Base-by-base conservation (phyloP, 345 rosid genomes). In the Hibiscus syriacus region DNA sequence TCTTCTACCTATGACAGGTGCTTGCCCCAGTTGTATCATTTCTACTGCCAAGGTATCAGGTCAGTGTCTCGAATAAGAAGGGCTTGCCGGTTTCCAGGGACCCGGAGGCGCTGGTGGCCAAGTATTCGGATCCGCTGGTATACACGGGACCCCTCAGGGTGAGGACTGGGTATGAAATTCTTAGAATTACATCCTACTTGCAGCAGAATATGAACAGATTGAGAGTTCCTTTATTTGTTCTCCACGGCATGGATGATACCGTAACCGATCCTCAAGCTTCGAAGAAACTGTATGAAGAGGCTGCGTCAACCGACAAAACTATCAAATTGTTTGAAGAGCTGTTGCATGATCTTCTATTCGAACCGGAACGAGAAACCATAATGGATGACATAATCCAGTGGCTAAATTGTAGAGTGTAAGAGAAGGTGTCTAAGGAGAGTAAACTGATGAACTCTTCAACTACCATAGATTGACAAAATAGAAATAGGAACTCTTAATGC, bases 161-260 rank as follows among this genome's bases (percentile, higher is more conserved):
- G n/a, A n/a, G n/a, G n/a, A n/a, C n/a, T n/a, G n/a, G n/a, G n/a
- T n/a, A n/a, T n/a, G n/a, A n/a, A n/a, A n/a, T n/a, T n/a, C n/a
- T n/a, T n/a, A n/a, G n/a, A n/a, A n/a, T n/a, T n/a, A n/a, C n/a
- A n/a, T 48, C 53, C 53, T 48, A 48, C 53, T 48, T 48, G 53
- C 53, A 48, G 53, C 53, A n/a, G 23, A 48, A 48, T 48, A 48
- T 48, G 53, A 48, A 48, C 23, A 48, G 20, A 48, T n/a, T 48
- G 53, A 48, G 53, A 17, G 53, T 48, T 17, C 53, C 53, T 48
- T 48, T 48, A 2, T 22, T 48, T 19, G 88, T 90, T 4, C 90
- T 90, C 73, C 97, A 92, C 45, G 97, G 98, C 26, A 86, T 87
- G 9, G 81, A 83, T 0, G 97, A 93, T 49, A 82, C 83, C 0